Percentiles rank a stretch among this genome's conserved stretches.
phyloP scores from a whole-genome alignment of 2,329 filamentous ascomycete species.

The Penicillium olsonii region DNA sequence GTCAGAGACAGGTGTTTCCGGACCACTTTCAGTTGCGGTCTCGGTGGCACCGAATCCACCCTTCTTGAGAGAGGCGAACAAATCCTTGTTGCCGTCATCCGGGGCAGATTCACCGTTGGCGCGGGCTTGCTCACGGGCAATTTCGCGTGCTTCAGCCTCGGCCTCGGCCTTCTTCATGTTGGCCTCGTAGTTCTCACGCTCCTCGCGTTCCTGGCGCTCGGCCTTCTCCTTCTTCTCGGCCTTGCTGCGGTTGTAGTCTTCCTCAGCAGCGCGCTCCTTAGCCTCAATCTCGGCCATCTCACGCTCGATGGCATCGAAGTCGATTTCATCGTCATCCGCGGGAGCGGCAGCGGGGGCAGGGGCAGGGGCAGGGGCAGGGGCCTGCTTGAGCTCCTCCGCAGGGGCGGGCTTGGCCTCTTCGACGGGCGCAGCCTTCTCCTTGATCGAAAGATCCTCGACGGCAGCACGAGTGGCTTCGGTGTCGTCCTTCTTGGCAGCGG shows the following conservation, averaged over 20 bases:
- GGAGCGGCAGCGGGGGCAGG: constrained; percentile 34
- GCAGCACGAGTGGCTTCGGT: constrained; percentile 36
- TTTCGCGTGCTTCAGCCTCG: constrained; percentile 51
- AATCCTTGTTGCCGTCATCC: constrained; percentile 29
- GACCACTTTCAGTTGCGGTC: constrained; percentile 46
- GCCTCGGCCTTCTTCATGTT: constrained; percentile 52
- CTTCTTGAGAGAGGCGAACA: constrained; percentile 49
- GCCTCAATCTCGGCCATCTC: constrained; percentile 51
- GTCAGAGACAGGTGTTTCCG: constrained; percentile 49
- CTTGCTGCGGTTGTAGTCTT: constrained; percentile 67
- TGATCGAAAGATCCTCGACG: constrained; percentile 32
- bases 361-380: constrained; percentile 22
- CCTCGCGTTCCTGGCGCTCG: constrained; percentile 49
- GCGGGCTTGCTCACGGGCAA: constrained; percentile 41
- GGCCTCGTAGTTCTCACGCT: constrained; percentile 45
- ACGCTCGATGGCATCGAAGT: constrained; percentile 49
- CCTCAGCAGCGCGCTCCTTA: constrained; percentile 48
- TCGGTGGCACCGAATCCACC: constrained; percentile 40
- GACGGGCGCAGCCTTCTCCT: constrained; percentile 29
- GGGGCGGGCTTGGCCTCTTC: constrained; percentile 28
- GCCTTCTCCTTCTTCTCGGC: constrained; percentile 67
- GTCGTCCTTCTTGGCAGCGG: constrained; percentile 37
- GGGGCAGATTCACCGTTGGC: constrained; percentile 38
- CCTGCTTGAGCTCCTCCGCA: constrained; percentile 24
- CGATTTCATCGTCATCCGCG: constrained; percentile 45